These are phyloP conservation scores for Debaryomyces sp. DNA, from an alignment of 1,139 yeast species.

Conservation along the genomic window DNA sequence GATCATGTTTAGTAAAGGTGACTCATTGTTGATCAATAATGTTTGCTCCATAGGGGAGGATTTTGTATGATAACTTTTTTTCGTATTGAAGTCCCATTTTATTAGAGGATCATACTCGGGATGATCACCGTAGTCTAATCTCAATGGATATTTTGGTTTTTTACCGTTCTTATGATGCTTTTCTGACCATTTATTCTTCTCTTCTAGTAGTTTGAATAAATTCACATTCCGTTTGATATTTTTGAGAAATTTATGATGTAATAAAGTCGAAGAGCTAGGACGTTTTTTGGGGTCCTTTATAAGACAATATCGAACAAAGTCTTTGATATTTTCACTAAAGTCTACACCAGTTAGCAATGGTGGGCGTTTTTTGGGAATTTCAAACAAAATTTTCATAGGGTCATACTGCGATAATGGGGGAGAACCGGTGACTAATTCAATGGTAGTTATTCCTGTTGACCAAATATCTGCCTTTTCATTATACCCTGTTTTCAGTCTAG, in stretches of 20 bases:
- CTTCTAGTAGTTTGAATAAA: conserved; percentile 19
- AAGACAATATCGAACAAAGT: conserved; percentile 62
- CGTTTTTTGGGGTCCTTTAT: conserved; percentile 58
- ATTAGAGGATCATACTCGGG: conserved; percentile 10
- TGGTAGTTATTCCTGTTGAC: conserved; percentile 84
- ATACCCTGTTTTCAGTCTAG: conserved; percentile 54
- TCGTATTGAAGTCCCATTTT: conserved; percentile 26
- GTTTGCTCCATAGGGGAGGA: conserved; percentile 21
- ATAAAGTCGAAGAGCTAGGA: conserved; percentile 47
- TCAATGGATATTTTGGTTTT: conserved; percentile 13
- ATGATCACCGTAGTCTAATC: not conserved
- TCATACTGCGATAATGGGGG: conserved; percentile 73
- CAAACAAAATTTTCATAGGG: conserved; percentile 74
- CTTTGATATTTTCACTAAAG: conserved; percentile 55
- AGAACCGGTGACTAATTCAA: conserved; percentile 70
- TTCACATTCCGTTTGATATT: conserved; percentile 9
- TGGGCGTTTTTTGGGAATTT: conserved; percentile 69
- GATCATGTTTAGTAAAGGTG: conserved; percentile 4
- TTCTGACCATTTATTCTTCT: conserved; percentile 28
- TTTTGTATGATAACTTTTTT: conserved; percentile 10
- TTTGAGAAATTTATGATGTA: conserved; percentile 50
- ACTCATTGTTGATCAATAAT: conserved; percentile 8
- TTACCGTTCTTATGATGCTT: conserved; percentile 14
- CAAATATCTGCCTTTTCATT: conserved; percentile 84
- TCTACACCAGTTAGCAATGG: conserved; percentile 55